Evolutionary conservation across 768 basidiomycete genomes (phyloP), one percentile per base, ranked within the genome.

Genomic region (Phaffia tasmanica): DNA sequence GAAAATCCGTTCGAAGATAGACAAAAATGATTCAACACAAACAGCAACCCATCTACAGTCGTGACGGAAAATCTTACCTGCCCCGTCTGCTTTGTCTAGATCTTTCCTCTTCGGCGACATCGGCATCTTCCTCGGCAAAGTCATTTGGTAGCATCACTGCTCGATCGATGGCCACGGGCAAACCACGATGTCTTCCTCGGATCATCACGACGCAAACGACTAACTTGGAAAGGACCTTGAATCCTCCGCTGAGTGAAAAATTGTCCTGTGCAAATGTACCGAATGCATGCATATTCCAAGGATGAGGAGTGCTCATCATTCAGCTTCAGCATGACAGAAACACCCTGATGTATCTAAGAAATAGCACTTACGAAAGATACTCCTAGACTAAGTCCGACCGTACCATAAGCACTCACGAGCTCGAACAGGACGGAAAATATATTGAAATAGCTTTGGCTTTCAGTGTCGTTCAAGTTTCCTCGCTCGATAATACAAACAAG

Each of bases 401-500:
- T 78, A 32, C 76, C 76, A 62, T 77, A 77, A 3, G 75, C 76
- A 23, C 88, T 91, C 9, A 89, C 86, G 32, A 92, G 72, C 74
- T 94, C 74, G 61, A 76, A 70, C 16, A 70, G 74, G 66, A 92
- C 82, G 32, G 80, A 80, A 75, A 94, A 94, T 69, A 91, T 86
- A 72, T 84, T 87, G 76, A 95, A 92, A 86, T 87, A 92, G 14
- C 75, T 74, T 23, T 79, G 79, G 47, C 81, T 83, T 0, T 73
- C 78, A 0, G 79, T 74, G 67, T 87, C 78, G 25, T 81, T 81
- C 60, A 91, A 75, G 47, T 83, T 80, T 42, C 79, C 79, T 60
- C 83, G 81, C 87, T 89, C 95, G 69, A 95, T 85, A 70, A 97
- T 94, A 74, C 93, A 97, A 50, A 97, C 80, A 1, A 95, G 76